These are phyloP conservation scores for Plasmodium inui DNA, from an alignment of 169 alveolate genomes.

Conservation along the genomic window DNA sequence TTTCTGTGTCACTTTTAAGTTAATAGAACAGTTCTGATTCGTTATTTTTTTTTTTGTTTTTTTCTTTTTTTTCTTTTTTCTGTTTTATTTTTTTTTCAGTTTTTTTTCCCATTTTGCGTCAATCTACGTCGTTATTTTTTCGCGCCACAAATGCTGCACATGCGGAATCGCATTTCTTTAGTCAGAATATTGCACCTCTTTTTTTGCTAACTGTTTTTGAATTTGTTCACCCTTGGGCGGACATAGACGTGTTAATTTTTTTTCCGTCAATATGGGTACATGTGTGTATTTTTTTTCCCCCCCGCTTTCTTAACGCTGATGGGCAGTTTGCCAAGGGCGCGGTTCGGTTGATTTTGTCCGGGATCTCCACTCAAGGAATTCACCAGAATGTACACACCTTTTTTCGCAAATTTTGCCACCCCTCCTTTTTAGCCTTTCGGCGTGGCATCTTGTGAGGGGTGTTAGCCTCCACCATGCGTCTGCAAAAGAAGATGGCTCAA, in stretches of 20 bases:
- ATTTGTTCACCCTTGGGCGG: neutral
- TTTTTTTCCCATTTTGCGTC: neutral
- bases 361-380: neutral
- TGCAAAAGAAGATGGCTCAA: neutral
- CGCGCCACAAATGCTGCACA: constrained; percentile 4
- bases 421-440: neutral
- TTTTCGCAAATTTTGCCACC: neutral
- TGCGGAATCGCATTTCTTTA: neutral
- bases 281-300: neutral
- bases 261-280: neutral
- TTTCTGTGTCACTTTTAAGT: constrained; percentile 4
- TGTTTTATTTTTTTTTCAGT: neutral
- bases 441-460: neutral
- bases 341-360: neutral
- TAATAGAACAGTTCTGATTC: constrained; percentile 25
- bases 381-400: neutral
- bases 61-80: neutral
- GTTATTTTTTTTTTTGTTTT: constrained; percentile 16
- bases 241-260: neutral
- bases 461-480: neutral
- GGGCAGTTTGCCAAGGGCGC: neutral
- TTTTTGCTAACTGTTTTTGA: neutral
- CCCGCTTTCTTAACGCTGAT: neutral
- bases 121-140: constrained; percentile 5
- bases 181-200: neutral